These are phyloP conservation scores for Pseudozyma tsukubaensis DNA, from an alignment of 1,284 basidiomycete genomes.

Conservation along the genomic window DNA sequence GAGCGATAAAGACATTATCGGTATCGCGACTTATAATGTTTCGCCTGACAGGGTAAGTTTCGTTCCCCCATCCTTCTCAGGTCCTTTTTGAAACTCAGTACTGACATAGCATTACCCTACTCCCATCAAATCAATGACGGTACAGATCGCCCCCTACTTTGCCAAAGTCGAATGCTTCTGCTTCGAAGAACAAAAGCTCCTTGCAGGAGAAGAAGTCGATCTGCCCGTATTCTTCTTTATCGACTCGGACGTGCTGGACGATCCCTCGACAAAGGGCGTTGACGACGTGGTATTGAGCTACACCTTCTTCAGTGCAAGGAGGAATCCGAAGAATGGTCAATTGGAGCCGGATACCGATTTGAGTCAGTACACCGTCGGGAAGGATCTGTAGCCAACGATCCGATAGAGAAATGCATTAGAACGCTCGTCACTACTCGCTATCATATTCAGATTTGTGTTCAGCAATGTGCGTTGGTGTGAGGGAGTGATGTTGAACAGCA, in stretches of 20 bases:
- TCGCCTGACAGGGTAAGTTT: conserved; percentile 83
- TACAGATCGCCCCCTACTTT: conserved; percentile 94
- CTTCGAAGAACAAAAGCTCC: conserved; percentile 96
- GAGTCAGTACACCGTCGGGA: conserved; percentile 54
- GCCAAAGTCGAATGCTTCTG: conserved; percentile 99
- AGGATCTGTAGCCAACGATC: conserved; percentile 30
- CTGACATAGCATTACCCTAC: too few species aligned
- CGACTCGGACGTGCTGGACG: conserved; percentile 93
- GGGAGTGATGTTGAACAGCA: not conserved
- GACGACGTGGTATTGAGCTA: conserved; percentile 94
- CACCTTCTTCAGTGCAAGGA: conserved; percentile 86
- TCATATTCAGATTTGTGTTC: not conserved
- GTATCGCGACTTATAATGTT: conserved; percentile 98
- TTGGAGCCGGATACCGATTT: conserved; percentile 67
- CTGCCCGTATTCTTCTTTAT: conserved; percentile 99
- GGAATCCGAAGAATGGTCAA: conserved; percentile 65
- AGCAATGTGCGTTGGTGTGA: not conserved
- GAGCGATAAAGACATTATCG: conserved; percentile 88
- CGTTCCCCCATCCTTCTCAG: not conserved
- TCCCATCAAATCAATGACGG: not conserved
- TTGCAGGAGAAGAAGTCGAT: conserved; percentile 96
- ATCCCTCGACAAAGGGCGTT: conserved; percentile 84
- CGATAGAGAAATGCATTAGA: not conserved
- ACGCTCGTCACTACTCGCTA: conserved; percentile 14
- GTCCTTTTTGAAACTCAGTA: not conserved